phyloP scores from a whole-genome alignment of 1,284 basidiomycete genomes.

The Ustilago shanxiensis region DNA sequence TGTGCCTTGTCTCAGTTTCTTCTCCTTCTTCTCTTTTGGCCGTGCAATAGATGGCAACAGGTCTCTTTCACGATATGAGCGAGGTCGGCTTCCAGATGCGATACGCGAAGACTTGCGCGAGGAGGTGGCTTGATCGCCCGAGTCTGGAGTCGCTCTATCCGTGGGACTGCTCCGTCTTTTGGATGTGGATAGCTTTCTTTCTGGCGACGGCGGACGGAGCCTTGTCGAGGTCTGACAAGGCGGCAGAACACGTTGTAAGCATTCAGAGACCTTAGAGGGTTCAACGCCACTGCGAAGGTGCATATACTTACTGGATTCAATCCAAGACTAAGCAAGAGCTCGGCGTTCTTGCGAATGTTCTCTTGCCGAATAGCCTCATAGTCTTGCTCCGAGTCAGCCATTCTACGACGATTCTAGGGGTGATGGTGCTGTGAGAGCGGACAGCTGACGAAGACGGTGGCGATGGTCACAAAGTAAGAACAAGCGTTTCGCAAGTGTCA shows the following conservation, averaged over 20 bases:
- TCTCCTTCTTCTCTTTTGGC: slow-evolving; percentile 35
- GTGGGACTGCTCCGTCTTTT: slow-evolving; percentile 25
- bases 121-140: slow-evolving; percentile 11
- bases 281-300: not conserved
- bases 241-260: not conserved
- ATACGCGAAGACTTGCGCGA: slow-evolving; percentile 52
- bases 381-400: slow-evolving; percentile 47
- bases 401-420: slow-evolving; percentile 1
- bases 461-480: not conserved
- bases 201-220: slow-evolving; percentile 39
- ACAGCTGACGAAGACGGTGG: not conserved
- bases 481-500: not conserved
- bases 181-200: slow-evolving; percentile 19
- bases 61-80: slow-evolving; percentile 41
- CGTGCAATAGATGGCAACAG: slow-evolving; percentile 26
- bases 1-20: slow-evolving; percentile 32
- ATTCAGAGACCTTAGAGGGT: not conserved
- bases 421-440: not conserved
- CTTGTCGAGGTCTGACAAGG: slow-evolving; percentile 25
- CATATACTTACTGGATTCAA: slow-evolving; percentile 33
- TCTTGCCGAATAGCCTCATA: slow-evolving; percentile 63
- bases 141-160: slow-evolving; percentile 1
- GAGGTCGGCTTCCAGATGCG: slow-evolving; percentile 31
- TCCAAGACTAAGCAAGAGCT: slow-evolving; percentile 54
- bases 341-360: slow-evolving; percentile 70